phyloP scores from a whole-genome alignment of 495 filamentous ascomycete species.

The Evernia prunastri region DNA sequence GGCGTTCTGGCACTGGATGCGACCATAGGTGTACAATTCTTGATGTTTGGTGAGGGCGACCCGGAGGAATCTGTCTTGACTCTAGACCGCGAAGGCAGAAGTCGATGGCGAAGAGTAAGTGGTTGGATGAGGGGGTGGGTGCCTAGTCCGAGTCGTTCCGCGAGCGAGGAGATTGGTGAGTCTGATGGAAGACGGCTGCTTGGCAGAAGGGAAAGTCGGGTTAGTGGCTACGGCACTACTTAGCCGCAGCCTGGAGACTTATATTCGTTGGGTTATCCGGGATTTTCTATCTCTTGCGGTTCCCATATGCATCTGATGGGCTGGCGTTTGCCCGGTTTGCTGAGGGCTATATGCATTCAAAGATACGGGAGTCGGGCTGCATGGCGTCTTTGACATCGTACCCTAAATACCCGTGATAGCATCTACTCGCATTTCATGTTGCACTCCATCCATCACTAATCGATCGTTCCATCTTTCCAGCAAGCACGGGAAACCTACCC shows the following conservation, averaged over 20 bases:
- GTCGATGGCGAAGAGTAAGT: constrained; percentile 49
- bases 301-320: background rate
- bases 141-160: constrained; percentile 32
- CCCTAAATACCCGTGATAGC: background rate
- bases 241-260: background rate
- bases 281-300: background rate
- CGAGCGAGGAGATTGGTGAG: constrained; percentile 1
- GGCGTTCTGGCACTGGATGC: constrained; percentile 63
- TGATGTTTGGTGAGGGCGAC: constrained; percentile 47
- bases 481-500: background rate
- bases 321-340: background rate
- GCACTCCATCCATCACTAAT: background rate
- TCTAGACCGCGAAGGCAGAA: constrained; percentile 36
- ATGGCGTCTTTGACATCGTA: background rate
- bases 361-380: background rate
- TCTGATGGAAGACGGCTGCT: constrained; percentile 17
- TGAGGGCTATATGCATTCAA: background rate
- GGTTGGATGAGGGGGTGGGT: constrained; percentile 70
- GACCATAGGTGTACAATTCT: constrained; percentile 59
- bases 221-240: constrained; percentile 14
- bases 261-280: background rate
- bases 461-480: background rate
- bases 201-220: constrained; percentile 4
- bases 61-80: constrained; percentile 34
- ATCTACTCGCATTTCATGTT: background rate